Evolutionary conservation across 2,329 filamentous ascomycete genomes (phyloP), one percentile per base, ranked within the genome.

Genomic region (Fusarium sp.): DNA sequence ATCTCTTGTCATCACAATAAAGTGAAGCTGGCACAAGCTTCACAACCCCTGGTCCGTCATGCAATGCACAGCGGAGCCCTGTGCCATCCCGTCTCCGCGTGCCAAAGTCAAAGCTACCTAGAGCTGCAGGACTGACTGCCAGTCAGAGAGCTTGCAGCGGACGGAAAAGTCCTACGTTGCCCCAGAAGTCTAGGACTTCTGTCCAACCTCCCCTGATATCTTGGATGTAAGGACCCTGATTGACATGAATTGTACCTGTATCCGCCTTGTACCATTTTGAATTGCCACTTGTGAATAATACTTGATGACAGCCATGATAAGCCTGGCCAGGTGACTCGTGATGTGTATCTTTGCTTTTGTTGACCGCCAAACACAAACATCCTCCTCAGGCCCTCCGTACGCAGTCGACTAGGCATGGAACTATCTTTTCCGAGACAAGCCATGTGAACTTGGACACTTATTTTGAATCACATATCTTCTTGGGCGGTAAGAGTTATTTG

Each of bases 1-100:
- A n/a, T n/a, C 31, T 34, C 31, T 34, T 24, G 38, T n/a, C 42
- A 53, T 47, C 41, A 36, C 47, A 35, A 13, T 24, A 36, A 58
- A 58, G 55, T 60, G 64, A 54, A 25, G 45, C 65, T 53, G 61
- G 58, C 51, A 70, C 68, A 70, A 70, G 65, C 65, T 70, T 62
- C 58, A 19, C 19, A 46, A 54, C 55, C 55, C 56, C 54, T 62
- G 53, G 60, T 57, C 57, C 49, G 36, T 60, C 60, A 67, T 69
- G 59, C 65, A 66, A 69, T 70, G 68, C 67, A 61, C 34, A 43
- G 39, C 58, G 52, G 43, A 60, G 45, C 45, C 51, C 61, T 65
- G 61, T 65, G 47, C 58, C 58, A 59, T 54, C 51, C 60, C 66
- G 61, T 44, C 45, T 46, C 63, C 36, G 57, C 58, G 53, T 53